Evolutionary conservation across 2,329 filamentous ascomycete genomes (phyloP).

Genomic region (Aureobasidium sp.): DNA sequence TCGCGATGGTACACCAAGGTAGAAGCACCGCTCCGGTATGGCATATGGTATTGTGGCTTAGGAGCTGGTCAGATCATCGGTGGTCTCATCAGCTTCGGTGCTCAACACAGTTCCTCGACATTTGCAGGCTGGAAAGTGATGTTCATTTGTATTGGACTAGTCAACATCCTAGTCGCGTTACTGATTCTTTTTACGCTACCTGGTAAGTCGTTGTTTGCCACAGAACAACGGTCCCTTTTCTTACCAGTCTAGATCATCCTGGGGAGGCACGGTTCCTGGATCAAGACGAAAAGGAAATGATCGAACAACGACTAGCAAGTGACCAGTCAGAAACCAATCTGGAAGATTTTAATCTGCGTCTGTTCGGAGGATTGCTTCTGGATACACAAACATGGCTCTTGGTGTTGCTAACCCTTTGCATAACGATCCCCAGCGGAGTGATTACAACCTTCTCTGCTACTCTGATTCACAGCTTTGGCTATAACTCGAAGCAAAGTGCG

Average conservation of each 20-base stretch:
- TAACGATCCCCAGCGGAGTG: conserved; percentile 59
- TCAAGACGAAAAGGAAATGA: not conserved
- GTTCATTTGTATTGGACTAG: conserved; percentile 27
- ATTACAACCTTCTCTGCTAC: conserved; percentile 63
- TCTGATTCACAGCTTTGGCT: conserved; percentile 56
- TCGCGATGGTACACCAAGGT: conserved; percentile 75
- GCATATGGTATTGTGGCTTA: conserved; percentile 72
- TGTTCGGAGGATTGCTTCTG: conserved; percentile 57
- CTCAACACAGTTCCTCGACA: conserved; percentile 30
- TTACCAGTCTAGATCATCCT: conserved; percentile 5
- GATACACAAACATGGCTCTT: conserved; percentile 63
- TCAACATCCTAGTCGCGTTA: conserved; percentile 23
- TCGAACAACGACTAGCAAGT: not conserved
- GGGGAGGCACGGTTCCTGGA: not conserved
- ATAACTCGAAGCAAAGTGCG: conserved; percentile 49
- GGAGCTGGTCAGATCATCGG: conserved; percentile 76
- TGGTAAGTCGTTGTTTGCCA: not conserved
- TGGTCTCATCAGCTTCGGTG: conserved; percentile 67
- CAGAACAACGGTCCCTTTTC: not conserved
- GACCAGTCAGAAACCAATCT: not conserved
- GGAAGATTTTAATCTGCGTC: not conserved
- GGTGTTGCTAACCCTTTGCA: conserved; percentile 29
- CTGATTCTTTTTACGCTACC: conserved; percentile 4
- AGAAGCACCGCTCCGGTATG: conserved; percentile 43
- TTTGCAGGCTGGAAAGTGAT: conserved; percentile 30